Percentiles rank a stretch among this genome's conserved stretches.
phyloP scores from a whole-genome alignment of 768 basidiomycete species.

The Boletellus ananiceps region DNA sequence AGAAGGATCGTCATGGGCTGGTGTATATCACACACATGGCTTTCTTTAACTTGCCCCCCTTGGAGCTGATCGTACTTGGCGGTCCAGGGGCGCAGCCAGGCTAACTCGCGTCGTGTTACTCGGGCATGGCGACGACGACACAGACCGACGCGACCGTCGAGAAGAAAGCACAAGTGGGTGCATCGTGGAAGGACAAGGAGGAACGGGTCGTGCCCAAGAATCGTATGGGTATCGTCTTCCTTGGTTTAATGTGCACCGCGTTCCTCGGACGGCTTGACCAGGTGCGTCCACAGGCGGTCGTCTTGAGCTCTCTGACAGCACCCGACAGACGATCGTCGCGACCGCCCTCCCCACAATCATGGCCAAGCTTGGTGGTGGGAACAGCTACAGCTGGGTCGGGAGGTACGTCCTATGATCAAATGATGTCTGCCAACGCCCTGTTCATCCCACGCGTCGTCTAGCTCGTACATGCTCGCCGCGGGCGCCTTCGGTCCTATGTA shows the following conservation, averaged over 20 bases:
- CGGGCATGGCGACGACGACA: conserved; percentile 6
- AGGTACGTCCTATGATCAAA: conserved; percentile 37
- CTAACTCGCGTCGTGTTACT: neutral
- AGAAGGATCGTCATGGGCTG: too few relatives aligned
- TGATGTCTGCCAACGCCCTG: neutral
- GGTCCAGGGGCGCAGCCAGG: too few relatives aligned
- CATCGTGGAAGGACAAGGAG: conserved; percentile 53
- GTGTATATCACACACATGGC: neutral
- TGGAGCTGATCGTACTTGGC: too few relatives aligned
- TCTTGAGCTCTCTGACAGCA: neutral
- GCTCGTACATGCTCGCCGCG: conserved; percentile 71
- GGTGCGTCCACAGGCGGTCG: conserved; percentile 29
- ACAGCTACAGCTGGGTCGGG: conserved; percentile 69
- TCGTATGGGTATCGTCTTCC: conserved; percentile 21
- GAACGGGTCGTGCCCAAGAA: conserved; percentile 48
- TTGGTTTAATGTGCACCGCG: conserved; percentile 29
- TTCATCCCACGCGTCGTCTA: conserved; percentile 23
- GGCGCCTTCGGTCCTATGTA: conserved; percentile 67
- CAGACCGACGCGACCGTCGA: neutral
- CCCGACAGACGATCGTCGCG: conserved; percentile 56
- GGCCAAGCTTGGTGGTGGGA: conserved; percentile 56
- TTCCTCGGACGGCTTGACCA: conserved; percentile 54
- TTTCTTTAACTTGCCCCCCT: too few relatives aligned
- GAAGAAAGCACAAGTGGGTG: conserved; percentile 39
- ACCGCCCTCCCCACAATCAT: conserved; percentile 76